Base-by-base conservation (phyloP, 805 yeast species). In the Debaryomyces tyrocola region DNA sequence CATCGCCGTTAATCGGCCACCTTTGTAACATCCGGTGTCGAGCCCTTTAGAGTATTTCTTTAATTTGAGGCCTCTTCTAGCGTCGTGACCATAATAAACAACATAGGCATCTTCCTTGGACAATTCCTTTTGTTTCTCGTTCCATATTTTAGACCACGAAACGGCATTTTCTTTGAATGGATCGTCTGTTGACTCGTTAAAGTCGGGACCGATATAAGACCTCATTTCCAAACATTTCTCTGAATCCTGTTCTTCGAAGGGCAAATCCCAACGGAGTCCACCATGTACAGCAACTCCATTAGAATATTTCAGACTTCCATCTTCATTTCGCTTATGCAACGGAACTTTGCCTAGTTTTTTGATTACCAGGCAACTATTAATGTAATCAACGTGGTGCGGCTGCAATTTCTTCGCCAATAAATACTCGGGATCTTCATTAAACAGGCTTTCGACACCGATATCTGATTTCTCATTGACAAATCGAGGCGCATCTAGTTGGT, bases 1-100 rank as follows among this genome's bases (percentile, higher is more conserved):
- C 60, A 83, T 64, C 0, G 91, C 95, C 27, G 84, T 74, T 40
- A 91, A 72, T 48, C 77, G 62, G 10, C 81, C 84, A 3, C 96
- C 97, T 48, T 79, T 78, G 47, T 83, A 87, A 71, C 97, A 91
- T 1, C 87, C 88, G 9, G 87, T 71, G 59, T 92, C 98, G 34
- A 91, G 67, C 0, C 97, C 98, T 56, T 79, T 81, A 3, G 96
- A 74, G 63, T 74, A 89, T 50, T 78, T 77, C 52, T 78, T 77
- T 41, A 84, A 52, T 45, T 78, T 81, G 41, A 90, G 75, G 1
- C 97, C 96, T 45, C 84, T 70, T 45, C 81, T 73, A 3, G 97
- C 95, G 60, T 89, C 95, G 60, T 91, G 98, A 1, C 97, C 98
- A 60, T 91, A 91, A 56, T 80, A 82, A 3, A 88, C 90, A 18